Evolutionary conservation across 2,329 filamentous ascomycete genomes (phyloP).

Genomic region (Aurifilum marmelostoma): DNA sequence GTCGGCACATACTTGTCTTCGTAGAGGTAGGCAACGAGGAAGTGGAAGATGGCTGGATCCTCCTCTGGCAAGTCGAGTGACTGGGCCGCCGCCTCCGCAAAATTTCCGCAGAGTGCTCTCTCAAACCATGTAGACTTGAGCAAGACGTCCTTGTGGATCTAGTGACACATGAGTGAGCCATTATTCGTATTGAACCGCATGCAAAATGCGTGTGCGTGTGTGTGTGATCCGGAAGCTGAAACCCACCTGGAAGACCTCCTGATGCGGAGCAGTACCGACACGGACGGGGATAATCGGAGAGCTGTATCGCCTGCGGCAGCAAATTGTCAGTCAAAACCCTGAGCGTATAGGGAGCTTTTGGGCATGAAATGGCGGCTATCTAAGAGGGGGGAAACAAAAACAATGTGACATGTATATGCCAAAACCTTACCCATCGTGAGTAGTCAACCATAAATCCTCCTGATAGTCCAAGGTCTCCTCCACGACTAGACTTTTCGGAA

Average conservation of each 20-base stretch:
- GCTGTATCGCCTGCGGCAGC: constrained; percentile 45
- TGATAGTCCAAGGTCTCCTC: constrained; percentile 44
- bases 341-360: constrained; percentile 19
- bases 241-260: constrained; percentile 48
- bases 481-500: constrained; percentile 38
- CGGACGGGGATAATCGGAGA: constrained; percentile 49
- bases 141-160: constrained; percentile 53
- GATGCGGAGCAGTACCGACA: constrained; percentile 45
- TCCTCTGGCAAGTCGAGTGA: constrained; percentile 55
- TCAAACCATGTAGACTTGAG: constrained; percentile 52
- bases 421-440: constrained; percentile 49
- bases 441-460: constrained; percentile 54
- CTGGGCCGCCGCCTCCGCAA: constrained; percentile 50
- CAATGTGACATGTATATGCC: constrained; percentile 21
- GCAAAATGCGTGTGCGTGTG: no score
- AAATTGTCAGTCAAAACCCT: constrained; percentile 17
- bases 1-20: constrained; percentile 52
- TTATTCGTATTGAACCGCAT: no score
- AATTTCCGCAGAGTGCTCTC: constrained; percentile 52
- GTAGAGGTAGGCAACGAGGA: constrained; percentile 55
- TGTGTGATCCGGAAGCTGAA: constrained; percentile 1
- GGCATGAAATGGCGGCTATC: no score
- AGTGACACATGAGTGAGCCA: constrained; percentile 16
- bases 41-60: constrained; percentile 54
- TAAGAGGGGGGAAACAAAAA: neutral